phyloP scores from a whole-genome alignment of 305 asterid species.

The Solanum aculeatissimum region DNA sequence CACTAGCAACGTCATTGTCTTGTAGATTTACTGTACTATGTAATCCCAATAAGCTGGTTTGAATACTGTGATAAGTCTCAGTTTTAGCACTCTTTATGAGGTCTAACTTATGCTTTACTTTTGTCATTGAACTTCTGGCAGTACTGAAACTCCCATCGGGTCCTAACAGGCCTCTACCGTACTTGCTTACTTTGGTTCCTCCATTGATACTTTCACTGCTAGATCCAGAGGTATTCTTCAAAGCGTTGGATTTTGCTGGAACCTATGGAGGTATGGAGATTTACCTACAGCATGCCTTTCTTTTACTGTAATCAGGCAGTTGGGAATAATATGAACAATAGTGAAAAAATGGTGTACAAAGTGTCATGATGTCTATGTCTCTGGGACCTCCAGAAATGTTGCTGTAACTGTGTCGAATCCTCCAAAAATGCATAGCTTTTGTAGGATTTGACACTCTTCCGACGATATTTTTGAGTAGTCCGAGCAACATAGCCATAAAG shows the following conservation, averaged over 20 bases:
- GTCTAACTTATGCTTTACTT: background rate
- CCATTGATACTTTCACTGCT: constrained; percentile 60
- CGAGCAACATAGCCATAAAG: background rate
- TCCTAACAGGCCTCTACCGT: constrained; percentile 50
- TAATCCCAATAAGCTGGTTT: background rate
- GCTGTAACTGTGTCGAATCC: background rate
- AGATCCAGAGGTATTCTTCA: constrained; percentile 89
- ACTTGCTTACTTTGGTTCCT: constrained; percentile 55
- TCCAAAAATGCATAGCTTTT: background rate
- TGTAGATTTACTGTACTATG: background rate
- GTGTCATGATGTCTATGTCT: background rate
- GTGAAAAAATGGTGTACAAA: background rate
- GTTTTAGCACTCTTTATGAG: background rate
- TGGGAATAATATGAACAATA: background rate
- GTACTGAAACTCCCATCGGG: constrained; percentile 75
- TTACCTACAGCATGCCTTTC: background rate
- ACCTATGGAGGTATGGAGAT: constrained; percentile 72
- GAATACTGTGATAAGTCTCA: background rate
- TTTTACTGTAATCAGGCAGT: background rate
- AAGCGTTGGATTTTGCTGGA: constrained; percentile 93
- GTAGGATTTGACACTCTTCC: background rate
- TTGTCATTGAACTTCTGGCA: constrained; percentile 18
- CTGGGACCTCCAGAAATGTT: background rate
- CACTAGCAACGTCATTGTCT: background rate
- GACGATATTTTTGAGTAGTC: background rate